Base-by-base conservation (phyloP, 2,329 filamentous ascomycete genomes). In the Pseudogymnoascus sp. region DNA sequence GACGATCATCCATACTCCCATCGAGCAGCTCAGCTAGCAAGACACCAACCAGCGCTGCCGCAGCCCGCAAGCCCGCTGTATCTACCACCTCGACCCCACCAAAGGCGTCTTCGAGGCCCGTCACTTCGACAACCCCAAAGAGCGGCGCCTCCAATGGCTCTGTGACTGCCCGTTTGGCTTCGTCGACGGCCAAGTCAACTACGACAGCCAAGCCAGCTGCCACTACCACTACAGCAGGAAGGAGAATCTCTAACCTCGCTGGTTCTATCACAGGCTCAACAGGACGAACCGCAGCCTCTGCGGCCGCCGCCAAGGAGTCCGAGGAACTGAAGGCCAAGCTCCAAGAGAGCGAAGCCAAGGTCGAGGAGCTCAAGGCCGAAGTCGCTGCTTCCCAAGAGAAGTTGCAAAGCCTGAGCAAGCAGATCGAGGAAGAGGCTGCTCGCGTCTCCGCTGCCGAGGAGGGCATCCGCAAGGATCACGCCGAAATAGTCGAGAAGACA, bases 271-370 rank as follows among this genome's bases (percentile, higher is more conserved):
- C 75, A 15, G 62, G 74, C 27, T 73, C 76, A 35, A 70, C 77
- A 9, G 35, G 33, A 9, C 58, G 58, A 51, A 68, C 73, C 15
- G 74, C 75, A 42, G 44, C 44, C 31, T 72, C 77, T 35, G 75
- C 78, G 21, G 71, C 76, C 13, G 66, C 74, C 6, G 71, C 79
- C 17, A 86, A 84, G 73, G 83, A 84, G 68, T 74, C 83, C 3
- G 84, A 87, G 59, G 80, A 84, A 51, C 76, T 88, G 44, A 87
- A 84, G 75, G 72, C 77, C 6, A 85, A 86, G 73, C 76, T 88
- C 21, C 76, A 78, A 4, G 78, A 82, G 33, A 84, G 82, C 65
- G 83, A 87, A 68, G 72, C 78, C 5, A 81, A 85, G 68, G 81
- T 87, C 8, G 78, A 81, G 61, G 73, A 80, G 10, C 78, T 87